Evolutionary conservation across 306 rosid species (phyloP).

Genomic region (Cucurbita argyrosperma): DNA sequence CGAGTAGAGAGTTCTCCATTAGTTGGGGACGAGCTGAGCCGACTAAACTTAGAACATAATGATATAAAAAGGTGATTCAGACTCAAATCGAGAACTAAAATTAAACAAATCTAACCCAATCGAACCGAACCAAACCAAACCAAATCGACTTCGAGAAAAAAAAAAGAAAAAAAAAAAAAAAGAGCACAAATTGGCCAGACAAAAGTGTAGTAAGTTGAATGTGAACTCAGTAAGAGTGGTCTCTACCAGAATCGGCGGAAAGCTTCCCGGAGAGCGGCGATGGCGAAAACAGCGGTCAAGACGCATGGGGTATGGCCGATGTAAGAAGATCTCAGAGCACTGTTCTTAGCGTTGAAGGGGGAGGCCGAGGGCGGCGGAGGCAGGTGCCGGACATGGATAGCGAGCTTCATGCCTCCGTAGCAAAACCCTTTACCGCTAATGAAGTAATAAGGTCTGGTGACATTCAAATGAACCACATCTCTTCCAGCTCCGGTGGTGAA

Average conservation of each 20-base stretch:
- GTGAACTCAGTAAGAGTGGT: not conserved
- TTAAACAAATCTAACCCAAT: too few species aligned
- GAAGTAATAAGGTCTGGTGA: constrained; percentile 57
- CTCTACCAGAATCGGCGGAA: constrained; percentile 33
- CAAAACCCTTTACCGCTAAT: constrained; percentile 83
- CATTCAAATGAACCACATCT: constrained; percentile 78
- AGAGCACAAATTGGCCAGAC: not conserved
- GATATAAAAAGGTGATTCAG: too few species aligned
- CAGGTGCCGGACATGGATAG: constrained; percentile 42
- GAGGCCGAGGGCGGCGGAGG: constrained; percentile 59
- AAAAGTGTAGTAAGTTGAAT: not conserved
- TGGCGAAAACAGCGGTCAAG: constrained; percentile 41
- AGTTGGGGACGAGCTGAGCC: too few species aligned
- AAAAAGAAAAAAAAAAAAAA: too few species aligned
- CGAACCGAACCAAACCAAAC: too few species aligned
- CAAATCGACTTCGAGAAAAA: too few species aligned
- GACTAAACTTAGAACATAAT: too few species aligned
- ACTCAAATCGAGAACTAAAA: too few species aligned
- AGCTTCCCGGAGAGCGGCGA: constrained; percentile 50
- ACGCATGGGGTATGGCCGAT: constrained; percentile 10
- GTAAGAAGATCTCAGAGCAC: constrained; percentile 15
- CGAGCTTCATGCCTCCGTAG: constrained; percentile 75
- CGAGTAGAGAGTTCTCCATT: too few species aligned
- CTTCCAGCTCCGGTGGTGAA: constrained; percentile 93
- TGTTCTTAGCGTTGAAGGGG: constrained; percentile 18